Evolutionary conservation across 108 stramenopile species (phyloP).

Genomic region (Bacterosira constricta): DNA sequence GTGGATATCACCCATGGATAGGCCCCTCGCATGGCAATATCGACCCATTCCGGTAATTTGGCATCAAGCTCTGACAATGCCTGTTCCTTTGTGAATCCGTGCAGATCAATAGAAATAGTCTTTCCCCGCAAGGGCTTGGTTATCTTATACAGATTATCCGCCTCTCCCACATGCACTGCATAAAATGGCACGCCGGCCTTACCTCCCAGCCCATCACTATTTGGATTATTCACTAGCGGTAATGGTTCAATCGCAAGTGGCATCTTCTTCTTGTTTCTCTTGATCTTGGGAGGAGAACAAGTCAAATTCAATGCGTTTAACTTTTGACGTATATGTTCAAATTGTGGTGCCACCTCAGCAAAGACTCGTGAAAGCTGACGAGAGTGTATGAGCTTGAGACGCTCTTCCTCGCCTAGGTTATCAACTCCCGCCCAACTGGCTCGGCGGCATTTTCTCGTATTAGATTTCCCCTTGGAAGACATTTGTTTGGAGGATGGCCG

Average conservation of each 20-base stretch:
- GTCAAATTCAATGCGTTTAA: conserved; percentile 20
- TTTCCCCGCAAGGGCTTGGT: conserved; percentile 4
- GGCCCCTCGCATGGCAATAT: conserved; percentile 29
- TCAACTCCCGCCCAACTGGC: conserved; percentile 9
- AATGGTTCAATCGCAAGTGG: not conserved
- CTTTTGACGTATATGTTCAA: conserved; percentile 30
- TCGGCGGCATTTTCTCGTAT: not conserved
- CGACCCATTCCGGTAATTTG: conserved; percentile 31
- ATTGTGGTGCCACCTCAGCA: conserved; percentile 36
- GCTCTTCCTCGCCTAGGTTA: conserved; percentile 17
- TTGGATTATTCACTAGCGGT: conserved; percentile 16
- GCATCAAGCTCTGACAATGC: conserved; percentile 27
- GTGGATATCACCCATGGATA: conserved; percentile 43
- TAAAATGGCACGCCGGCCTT: conserved; percentile 40
- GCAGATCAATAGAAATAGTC: conserved; percentile 25
- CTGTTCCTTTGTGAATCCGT: conserved; percentile 28
- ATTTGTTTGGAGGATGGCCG: not conserved
- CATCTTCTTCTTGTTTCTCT: not conserved
- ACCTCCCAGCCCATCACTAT: conserved; percentile 24
- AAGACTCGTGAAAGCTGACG: conserved; percentile 16
- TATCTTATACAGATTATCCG: conserved; percentile 40
- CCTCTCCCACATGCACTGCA: conserved; percentile 34
- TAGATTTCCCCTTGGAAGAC: not conserved
- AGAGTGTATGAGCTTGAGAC: conserved; percentile 28
- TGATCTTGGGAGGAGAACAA: conserved; percentile 24